Evolutionary conservation across 2,329 filamentous ascomycete genomes (phyloP).

Genomic region (Truncatella angustata): DNA sequence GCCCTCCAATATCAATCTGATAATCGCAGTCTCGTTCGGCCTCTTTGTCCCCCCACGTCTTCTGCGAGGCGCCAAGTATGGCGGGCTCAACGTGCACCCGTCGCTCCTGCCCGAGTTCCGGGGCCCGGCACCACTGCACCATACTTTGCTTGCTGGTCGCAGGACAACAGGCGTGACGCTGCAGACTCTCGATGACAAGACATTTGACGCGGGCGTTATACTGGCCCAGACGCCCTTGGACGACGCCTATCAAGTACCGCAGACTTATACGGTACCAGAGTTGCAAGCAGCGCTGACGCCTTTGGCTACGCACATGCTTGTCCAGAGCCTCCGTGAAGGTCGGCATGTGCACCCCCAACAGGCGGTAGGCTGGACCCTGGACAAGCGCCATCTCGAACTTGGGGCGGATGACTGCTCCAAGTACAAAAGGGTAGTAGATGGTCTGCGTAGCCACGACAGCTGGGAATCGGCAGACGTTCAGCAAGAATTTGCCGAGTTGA

Average conservation of each 20-base stretch:
- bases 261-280: constrained; percentile 41
- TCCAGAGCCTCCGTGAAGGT: constrained; percentile 59
- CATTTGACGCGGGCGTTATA: constrained; percentile 78
- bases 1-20: constrained; percentile 65
- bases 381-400: constrained; percentile 28
- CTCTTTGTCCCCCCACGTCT: constrained; percentile 80
- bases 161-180: constrained; percentile 72
- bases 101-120: constrained; percentile 84
- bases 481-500: too few relatives aligned
- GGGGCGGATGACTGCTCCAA: too few relatives aligned
- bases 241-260: constrained; percentile 53
- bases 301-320: constrained; percentile 69
- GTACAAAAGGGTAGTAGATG: too few relatives aligned
- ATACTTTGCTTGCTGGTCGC: constrained; percentile 68
- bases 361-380: constrained; percentile 20
- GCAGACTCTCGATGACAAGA: constrained; percentile 75
- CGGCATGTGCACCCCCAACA: constrained; percentile 61
- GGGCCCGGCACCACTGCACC: constrained; percentile 83
- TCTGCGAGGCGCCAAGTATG: constrained; percentile 68
- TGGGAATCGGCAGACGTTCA: too few relatives aligned
- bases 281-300: constrained; percentile 57
- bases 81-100: constrained; percentile 90
- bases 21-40: constrained; percentile 93
- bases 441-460: too few relatives aligned
- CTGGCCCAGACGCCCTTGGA: constrained; percentile 67